Base-by-base conservation (phyloP, 2,329 filamentous ascomycete genomes). In the Ophidiomyces ophidiicola region DNA sequence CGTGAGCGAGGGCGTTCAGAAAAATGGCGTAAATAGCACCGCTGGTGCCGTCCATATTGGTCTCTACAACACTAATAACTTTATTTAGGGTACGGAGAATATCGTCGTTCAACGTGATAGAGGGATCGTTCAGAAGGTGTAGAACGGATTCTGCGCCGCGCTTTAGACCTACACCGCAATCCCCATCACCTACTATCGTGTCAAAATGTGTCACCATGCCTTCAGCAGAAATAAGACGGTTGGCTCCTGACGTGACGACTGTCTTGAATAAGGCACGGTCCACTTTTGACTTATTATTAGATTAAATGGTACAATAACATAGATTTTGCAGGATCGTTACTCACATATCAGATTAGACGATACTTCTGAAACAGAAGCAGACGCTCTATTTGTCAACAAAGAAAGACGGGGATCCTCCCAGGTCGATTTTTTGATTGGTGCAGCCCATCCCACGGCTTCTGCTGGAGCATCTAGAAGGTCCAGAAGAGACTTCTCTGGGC, bases 1-100 rank as follows among this genome's bases (percentile, higher is more conserved):
- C 77, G 46, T 80, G 74, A 15, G 83, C 76, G 4, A 94, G 76
- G 0, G 85, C 78, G 57, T 93, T 93, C 44, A 94, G 69, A 69
- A 93, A 94, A 58, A 94, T 94, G 53, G 84, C 81, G 56, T 82
- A 83, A 40, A 84, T 70, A 17, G 80, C 80, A n/a, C 80, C 80
- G 1, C 76, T 80, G 2, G 80, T 84, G 35, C 80, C 80, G 53
- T 82, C 80, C 79, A 84, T 83, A 42, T 65, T 72, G 28, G 69
- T 71, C 55, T 84, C 80, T 11, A 83, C 74, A 1, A 78, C 68
- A 20, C 68, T 68, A 41, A 74, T 74, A 47, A 81, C 74, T 43
- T 66, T 66, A 50, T 72, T 67, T 33, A 82, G 57, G 43, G 77
- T 73, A 33, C 72, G 58, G 7, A 78, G 69, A 10, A 71, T 65